Conservation (phyloP, 345 rosid genomes). For the Toxicodendron radicans region DNA sequence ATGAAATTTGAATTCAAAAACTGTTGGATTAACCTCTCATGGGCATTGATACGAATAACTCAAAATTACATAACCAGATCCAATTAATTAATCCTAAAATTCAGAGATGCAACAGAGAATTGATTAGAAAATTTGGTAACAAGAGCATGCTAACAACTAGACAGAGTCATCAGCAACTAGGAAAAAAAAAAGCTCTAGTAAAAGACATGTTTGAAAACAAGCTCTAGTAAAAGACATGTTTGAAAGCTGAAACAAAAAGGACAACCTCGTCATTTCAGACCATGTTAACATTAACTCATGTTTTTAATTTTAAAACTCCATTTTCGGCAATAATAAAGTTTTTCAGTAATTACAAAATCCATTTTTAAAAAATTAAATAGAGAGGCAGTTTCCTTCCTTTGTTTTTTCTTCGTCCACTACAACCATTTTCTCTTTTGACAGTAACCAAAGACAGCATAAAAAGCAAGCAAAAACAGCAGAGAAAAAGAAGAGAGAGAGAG, state of each 20-base stretch:
- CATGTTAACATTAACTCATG: not conserved
- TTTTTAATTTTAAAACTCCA: constrained; percentile 1
- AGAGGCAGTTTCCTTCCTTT: not conserved
- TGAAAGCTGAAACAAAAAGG: constrained; percentile 11
- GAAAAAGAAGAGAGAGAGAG: constrained; percentile 15
- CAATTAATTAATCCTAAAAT: not conserved
- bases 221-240: constrained; percentile 14
- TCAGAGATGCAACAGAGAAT: not conserved
- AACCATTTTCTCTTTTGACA: constrained; percentile 8
- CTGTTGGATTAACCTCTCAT: too few species aligned
- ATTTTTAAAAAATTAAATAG: not conserved
- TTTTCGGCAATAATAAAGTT: not conserved
- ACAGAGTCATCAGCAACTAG: not conserved
- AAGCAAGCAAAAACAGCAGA: constrained; percentile 27
- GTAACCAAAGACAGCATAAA: constrained; percentile 21
- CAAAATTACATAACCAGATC: too few species aligned
- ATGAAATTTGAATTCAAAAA: too few species aligned
- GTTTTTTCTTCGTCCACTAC: not conserved
- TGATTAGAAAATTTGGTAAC: not conserved
- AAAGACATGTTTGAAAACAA: too few species aligned
- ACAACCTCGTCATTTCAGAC: constrained; percentile 22
- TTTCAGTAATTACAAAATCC: not conserved
- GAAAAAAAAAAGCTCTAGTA: not conserved
- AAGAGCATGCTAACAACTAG: not conserved
- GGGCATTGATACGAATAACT: too few species aligned